Evolutionary conservation across 2,329 filamentous ascomycete genomes (phyloP).

Genomic region (Arachnopeziza araneosa): DNA sequence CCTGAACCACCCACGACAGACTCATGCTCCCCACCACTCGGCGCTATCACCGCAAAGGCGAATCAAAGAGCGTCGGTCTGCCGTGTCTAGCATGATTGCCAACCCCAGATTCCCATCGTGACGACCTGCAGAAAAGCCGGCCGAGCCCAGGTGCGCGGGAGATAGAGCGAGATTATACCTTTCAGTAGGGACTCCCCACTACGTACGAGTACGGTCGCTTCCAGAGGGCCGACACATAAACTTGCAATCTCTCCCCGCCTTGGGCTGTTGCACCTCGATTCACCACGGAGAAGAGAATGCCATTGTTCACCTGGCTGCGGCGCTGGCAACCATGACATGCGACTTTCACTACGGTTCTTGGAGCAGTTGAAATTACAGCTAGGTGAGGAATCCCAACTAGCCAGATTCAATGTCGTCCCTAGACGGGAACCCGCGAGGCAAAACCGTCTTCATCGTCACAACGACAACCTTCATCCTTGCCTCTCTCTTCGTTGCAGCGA

Average conservation of each 20-base stretch:
- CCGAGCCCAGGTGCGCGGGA: background rate
- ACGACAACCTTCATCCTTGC: conserved; percentile 62
- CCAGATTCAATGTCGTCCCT: background rate
- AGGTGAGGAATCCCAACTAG: background rate
- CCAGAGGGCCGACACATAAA: background rate
- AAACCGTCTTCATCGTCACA: conserved; percentile 65
- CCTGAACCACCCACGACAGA: background rate
- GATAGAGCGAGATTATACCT: background rate
- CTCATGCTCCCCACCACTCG: background rate
- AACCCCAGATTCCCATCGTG: background rate
- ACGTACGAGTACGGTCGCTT: too few relatives aligned
- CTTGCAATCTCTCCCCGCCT: background rate
- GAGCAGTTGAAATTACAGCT: background rate
- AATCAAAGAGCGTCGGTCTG: background rate
- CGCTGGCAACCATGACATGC: background rate
- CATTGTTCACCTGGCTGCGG: background rate
- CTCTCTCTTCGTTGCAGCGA: conserved; percentile 67
- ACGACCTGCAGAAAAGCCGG: too few relatives aligned
- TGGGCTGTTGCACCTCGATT: background rate
- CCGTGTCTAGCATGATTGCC: background rate
- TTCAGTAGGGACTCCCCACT: background rate
- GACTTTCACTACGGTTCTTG: background rate
- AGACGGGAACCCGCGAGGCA: conserved; percentile 33
- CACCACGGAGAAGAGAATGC: background rate
- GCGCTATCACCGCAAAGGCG: background rate